Evolutionary conservation across 1,139 yeast species (phyloP).

Genomic region (Eremothecium cymbalariae): DNA sequence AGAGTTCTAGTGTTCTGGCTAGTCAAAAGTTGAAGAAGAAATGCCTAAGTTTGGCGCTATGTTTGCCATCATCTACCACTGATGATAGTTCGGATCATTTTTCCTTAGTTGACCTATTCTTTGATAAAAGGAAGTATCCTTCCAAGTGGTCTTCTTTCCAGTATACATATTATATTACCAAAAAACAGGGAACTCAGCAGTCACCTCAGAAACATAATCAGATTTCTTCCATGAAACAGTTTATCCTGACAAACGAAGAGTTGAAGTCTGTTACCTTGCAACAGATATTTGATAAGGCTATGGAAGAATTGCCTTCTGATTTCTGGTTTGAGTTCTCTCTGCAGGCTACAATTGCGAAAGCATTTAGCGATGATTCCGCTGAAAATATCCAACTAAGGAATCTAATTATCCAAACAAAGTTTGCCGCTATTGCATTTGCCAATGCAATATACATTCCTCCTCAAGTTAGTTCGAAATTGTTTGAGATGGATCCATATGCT

Average conservation of each 20-base stretch:
- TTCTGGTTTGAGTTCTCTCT: slow-evolving; percentile 58
- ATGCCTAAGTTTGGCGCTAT: slow-evolving; percentile 45
- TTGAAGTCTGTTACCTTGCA: slow-evolving; percentile 46
- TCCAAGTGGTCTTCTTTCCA: slow-evolving; percentile 51
- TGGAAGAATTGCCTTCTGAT: slow-evolving; percentile 50
- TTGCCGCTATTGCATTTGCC: slow-evolving; percentile 57
- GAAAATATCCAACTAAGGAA: slow-evolving; percentile 51
- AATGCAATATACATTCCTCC: slow-evolving; percentile 43
- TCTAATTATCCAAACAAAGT: slow-evolving; percentile 54
- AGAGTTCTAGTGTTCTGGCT: slow-evolving; percentile 38
- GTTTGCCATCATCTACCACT: slow-evolving; percentile 44
- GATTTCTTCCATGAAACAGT: slow-evolving; percentile 27
- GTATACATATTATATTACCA: slow-evolving; percentile 38
- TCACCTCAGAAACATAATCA: slow-evolving; percentile 6
- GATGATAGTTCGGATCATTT: slow-evolving; percentile 40
- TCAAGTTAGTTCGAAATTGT: slow-evolving; percentile 52
- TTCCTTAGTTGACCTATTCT: slow-evolving; percentile 47
- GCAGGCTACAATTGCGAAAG: slow-evolving; percentile 59
- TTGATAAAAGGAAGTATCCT: slow-evolving; percentile 43
- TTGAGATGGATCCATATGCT: slow-evolving; percentile 69
- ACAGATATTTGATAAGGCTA: slow-evolving; percentile 58
- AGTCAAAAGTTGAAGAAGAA: slow-evolving; percentile 33
- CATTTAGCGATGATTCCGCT: slow-evolving; percentile 52
- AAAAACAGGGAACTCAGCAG: slow-evolving; percentile 8
- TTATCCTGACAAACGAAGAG: slow-evolving; percentile 41